Conservation (phyloP, 2,329 filamentous ascomycete genomes). For the Paecilomyces formosus region DNA sequence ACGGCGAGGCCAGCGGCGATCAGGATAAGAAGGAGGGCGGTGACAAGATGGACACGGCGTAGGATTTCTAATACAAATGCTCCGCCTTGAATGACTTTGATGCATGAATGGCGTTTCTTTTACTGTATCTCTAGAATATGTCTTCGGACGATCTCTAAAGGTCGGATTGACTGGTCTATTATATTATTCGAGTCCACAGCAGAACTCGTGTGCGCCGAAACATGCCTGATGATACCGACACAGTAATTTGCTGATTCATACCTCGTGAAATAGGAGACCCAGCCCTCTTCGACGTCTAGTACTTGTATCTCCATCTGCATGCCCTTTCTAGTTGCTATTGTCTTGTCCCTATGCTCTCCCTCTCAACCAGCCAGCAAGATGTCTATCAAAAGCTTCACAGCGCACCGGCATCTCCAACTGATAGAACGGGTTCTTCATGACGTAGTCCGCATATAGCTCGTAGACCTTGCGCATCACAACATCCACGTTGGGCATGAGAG, state of each 20-base stretch:
- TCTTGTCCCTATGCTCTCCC: slow-evolving; percentile 38
- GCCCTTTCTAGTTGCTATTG: background rate
- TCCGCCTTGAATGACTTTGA: slow-evolving; percentile 20
- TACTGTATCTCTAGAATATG: slow-evolving; percentile 12
- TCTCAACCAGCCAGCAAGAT: slow-evolving; percentile 72
- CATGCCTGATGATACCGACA: background rate
- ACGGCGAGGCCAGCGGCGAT: slow-evolving; percentile 56
- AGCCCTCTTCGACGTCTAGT: background rate
- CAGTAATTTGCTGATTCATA: background rate
- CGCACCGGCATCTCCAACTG: slow-evolving; percentile 95
- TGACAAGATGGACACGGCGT: slow-evolving; percentile 91
- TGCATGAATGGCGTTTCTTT: slow-evolving; percentile 22
- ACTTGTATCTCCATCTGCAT: background rate
- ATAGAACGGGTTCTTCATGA: slow-evolving; percentile 99
- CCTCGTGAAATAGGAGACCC: background rate
- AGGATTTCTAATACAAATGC: slow-evolving; percentile 20
- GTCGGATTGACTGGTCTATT: slow-evolving; percentile 1
- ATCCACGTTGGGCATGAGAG: slow-evolving; percentile 76
- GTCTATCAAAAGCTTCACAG: slow-evolving; percentile 90
- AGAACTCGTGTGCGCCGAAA: background rate
- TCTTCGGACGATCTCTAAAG: background rate
- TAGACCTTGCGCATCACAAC: slow-evolving; percentile 77
- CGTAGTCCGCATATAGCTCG: slow-evolving; percentile 91
- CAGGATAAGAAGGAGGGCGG: slow-evolving; percentile 49
- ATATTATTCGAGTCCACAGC: slow-evolving; percentile 10